Conservation (phyloP, 139 green algal genomes). For the Bryopsis sp. region DNA sequence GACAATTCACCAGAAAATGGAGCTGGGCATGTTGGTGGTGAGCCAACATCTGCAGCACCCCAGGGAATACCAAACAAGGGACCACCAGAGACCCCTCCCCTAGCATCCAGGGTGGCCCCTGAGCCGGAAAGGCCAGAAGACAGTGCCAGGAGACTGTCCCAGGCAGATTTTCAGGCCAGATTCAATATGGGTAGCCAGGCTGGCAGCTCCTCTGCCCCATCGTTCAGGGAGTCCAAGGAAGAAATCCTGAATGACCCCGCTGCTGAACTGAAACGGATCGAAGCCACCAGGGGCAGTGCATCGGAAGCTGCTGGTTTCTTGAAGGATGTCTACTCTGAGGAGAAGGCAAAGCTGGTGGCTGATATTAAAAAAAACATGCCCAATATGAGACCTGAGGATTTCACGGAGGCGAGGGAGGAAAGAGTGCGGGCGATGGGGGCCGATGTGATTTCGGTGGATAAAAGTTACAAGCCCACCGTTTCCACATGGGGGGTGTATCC, state of each 20-base stretch:
- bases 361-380: constrained; percentile 12
- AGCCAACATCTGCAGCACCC: too few species aligned
- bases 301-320: neutral
- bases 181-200: constrained; percentile 10
- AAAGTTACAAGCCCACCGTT: constrained; percentile 41
- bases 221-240: too few species aligned
- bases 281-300: too few species aligned
- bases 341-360: too few species aligned
- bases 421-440: constrained; percentile 23
- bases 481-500: constrained; percentile 80
- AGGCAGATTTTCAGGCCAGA: neutral
- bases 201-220: too few species aligned
- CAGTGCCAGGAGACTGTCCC: neutral
- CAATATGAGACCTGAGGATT: constrained; percentile 43
- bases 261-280: neutral
- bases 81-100: neutral
- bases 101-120: neutral
- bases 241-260: neutral
- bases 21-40: too few species aligned
- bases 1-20: too few species aligned
- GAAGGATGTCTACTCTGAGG: neutral
- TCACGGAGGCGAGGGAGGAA: constrained; percentile 48
- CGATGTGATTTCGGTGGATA: constrained; percentile 53
- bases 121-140: constrained; percentile 5
- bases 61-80: neutral